A percentile compares a stretch with the other conserved stretches of the same genome.
phyloP scores from a whole-genome alignment of 83 land plant species.

The Picea abies region DNA sequence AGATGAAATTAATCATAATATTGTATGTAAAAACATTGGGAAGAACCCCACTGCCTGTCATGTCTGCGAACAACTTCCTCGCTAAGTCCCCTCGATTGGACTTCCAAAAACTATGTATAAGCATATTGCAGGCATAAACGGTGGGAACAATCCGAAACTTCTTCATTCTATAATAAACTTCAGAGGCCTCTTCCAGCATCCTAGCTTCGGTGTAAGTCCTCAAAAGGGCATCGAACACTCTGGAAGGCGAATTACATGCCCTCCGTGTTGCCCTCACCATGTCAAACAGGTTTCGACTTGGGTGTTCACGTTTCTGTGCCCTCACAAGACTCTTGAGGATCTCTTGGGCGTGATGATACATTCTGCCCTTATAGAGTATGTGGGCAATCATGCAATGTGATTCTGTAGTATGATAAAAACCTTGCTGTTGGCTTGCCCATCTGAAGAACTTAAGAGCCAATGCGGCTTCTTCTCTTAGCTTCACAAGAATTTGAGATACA shows the following conservation, averaged over 20 bases:
- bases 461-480: conserved; percentile 24
- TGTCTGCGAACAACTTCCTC: conserved; percentile 39
- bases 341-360: conserved; percentile 28
- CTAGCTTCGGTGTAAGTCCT: conserved; percentile 41
- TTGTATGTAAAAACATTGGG: conserved; percentile 27
- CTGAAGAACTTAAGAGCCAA: conserved; percentile 32
- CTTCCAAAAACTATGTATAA: conserved; percentile 42
- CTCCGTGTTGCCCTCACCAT: conserved; percentile 33
- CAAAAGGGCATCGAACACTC: conserved; percentile 58
- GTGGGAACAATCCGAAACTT: conserved; percentile 30
- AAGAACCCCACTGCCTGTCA: conserved; percentile 23
- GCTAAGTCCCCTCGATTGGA: conserved; percentile 15
- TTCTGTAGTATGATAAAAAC: conserved; percentile 32
- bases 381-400: conserved; percentile 36
- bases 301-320: background rate
- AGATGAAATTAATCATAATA: no score
- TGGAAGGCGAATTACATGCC: conserved; percentile 19
- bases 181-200: conserved; percentile 43
- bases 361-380: conserved; percentile 33
- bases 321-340: conserved; percentile 23
- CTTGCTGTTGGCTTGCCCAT: conserved; percentile 25
- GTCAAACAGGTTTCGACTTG: conserved; percentile 25
- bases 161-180: conserved; percentile 41
- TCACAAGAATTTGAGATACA: conserved; percentile 31
- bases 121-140: conserved; percentile 50